Evolutionary conservation across 129 eudicot species (phyloP).

Genomic region (Deinandra increscens): DNA sequence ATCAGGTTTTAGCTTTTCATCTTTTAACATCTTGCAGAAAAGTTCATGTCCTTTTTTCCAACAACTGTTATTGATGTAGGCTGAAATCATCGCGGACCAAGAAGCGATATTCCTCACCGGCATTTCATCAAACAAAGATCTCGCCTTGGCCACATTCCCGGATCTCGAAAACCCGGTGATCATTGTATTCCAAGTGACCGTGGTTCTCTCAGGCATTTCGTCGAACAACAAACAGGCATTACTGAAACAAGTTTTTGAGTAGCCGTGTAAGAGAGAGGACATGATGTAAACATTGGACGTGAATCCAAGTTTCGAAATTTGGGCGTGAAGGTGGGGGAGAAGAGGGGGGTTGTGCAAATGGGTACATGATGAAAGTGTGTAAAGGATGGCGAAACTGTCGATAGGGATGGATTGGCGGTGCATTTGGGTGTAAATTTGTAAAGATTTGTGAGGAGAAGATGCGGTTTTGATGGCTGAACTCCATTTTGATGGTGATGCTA

Average conservation of each 20-base stretch:
- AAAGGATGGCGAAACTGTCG: slow-evolving; percentile 49
- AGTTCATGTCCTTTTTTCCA: slow-evolving; percentile 38
- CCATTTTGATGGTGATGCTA: slow-evolving; percentile 35
- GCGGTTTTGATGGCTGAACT: slow-evolving; percentile 48
- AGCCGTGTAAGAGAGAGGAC: slow-evolving; percentile 43
- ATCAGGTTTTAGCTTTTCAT: slow-evolving; percentile 51
- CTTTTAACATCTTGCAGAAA: slow-evolving; percentile 35
- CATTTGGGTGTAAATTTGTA: slow-evolving; percentile 52
- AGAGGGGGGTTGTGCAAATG: slow-evolving; percentile 31
- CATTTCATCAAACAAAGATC: slow-evolving; percentile 48
- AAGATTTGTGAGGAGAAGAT: slow-evolving; percentile 42
- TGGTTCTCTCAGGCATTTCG: slow-evolving; percentile 61
- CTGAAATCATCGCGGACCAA: slow-evolving; percentile 58
- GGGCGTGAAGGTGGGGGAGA: slow-evolving; percentile 57
- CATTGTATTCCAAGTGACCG: slow-evolving; percentile 69
- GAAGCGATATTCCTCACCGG: slow-evolving; percentile 46
- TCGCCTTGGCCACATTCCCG: slow-evolving; percentile 38
- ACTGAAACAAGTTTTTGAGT: slow-evolving; percentile 20
- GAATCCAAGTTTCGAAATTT: slow-evolving; percentile 51
- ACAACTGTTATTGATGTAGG: slow-evolving; percentile 29
- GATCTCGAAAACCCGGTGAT: slow-evolving; percentile 41
- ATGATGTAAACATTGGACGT: slow-evolving; percentile 46
- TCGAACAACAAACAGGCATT: slow-evolving; percentile 54
- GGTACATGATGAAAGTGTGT: slow-evolving; percentile 51
- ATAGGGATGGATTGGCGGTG: slow-evolving; percentile 36